Conservation (phyloP, 164 flowering plant species). For the Platanus orientalis region DNA sequence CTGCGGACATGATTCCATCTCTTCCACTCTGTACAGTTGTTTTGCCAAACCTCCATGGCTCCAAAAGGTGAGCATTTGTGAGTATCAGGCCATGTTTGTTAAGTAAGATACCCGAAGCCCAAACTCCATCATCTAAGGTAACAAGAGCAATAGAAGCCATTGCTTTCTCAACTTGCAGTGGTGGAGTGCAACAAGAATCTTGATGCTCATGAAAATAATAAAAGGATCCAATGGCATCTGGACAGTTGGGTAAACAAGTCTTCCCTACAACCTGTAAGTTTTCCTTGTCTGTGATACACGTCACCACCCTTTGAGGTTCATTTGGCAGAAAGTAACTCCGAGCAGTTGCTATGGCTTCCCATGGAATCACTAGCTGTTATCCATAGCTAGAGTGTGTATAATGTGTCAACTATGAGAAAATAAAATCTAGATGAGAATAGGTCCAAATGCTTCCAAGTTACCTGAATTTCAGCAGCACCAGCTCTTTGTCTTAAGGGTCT, state of each 20-base stretch:
- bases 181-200: conserved; percentile 15
- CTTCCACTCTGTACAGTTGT: conserved; percentile 30
- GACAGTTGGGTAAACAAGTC: conserved; percentile 9
- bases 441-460: conserved; percentile 15
- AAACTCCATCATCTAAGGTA: conserved; percentile 64
- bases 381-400: conserved; percentile 33
- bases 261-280: conserved; percentile 22
- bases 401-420: conserved; percentile 18
- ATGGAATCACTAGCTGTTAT: conserved; percentile 90
- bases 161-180: conserved; percentile 52
- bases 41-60: conserved; percentile 95
- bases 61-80: conserved; percentile 95
- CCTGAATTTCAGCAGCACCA: conserved; percentile 94
- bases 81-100: conserved; percentile 81
- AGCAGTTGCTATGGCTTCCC: conserved; percentile 80
- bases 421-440: conserved; percentile 1
- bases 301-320: conserved; percentile 22
- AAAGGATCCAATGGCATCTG: conserved; percentile 4
- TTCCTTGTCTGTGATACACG: conserved; percentile 11
- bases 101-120: conserved; percentile 96
- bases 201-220: conserved; percentile 8
- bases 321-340: conserved; percentile 42
- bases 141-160: conserved; percentile 72
- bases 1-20: conserved; percentile 14
- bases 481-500: conserved; percentile 72